These are phyloP conservation scores for Fusarium mangiferae DNA, from an alignment of 2,329 filamentous ascomycete genomes.

Conservation along the genomic window DNA sequence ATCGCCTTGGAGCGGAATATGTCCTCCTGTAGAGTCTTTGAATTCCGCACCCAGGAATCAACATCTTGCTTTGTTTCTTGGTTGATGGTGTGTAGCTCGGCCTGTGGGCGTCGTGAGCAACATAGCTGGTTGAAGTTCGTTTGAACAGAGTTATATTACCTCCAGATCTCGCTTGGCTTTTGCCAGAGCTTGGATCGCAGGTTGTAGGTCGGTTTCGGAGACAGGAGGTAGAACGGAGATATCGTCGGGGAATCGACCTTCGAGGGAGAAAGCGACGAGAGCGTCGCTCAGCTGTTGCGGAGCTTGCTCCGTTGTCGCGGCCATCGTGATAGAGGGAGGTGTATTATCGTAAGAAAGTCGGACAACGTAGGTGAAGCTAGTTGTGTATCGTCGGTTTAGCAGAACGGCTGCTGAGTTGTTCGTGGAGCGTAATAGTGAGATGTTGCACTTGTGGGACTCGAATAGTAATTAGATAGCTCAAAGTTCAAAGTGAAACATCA, in stretches of 20 bases:
- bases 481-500: background rate
- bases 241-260: constrained; percentile 55
- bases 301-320: constrained; percentile 39
- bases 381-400: background rate
- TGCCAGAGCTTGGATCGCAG: constrained; percentile 53
- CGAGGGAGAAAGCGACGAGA: constrained; percentile 53
- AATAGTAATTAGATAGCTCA: background rate
- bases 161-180: constrained; percentile 52
- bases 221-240: constrained; percentile 51
- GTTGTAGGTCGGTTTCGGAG: constrained; percentile 51
- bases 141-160: constrained; percentile 43
- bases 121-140: constrained; percentile 4
- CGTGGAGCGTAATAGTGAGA: background rate
- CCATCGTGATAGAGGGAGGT: constrained; percentile 41
- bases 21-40: constrained; percentile 85
- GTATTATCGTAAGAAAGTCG: background rate
- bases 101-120: constrained; percentile 42
- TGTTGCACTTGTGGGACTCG: background rate
- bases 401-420: background rate
- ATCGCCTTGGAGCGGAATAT: constrained; percentile 83
- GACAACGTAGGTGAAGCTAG: constrained; percentile 20
- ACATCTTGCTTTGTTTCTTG: constrained; percentile 81
- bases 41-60: constrained; percentile 86
- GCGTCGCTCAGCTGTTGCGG: constrained; percentile 52
- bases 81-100: constrained; percentile 80